Conservation (phyloP, 257 asterid genomes). For the Cinchona pubescens region DNA sequence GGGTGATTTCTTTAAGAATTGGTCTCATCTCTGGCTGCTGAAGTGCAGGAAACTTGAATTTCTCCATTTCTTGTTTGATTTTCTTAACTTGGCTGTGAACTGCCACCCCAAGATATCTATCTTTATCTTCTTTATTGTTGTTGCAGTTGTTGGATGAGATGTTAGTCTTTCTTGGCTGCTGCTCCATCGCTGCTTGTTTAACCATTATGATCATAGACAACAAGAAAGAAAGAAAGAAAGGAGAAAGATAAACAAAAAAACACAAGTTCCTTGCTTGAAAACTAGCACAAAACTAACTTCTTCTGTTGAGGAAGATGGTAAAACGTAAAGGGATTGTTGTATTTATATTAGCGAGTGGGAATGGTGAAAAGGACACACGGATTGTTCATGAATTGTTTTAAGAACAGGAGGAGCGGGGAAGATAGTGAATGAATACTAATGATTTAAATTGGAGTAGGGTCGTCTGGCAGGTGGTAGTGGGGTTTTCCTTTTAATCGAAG, state of each 20-base stretch:
- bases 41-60: slow-evolving; percentile 37
- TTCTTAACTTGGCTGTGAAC: slow-evolving; percentile 67
- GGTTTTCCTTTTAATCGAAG: no score
- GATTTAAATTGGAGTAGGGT: background rate
- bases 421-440: slow-evolving; percentile 26
- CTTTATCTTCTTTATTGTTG: slow-evolving; percentile 18
- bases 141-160: background rate
- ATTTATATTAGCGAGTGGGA: slow-evolving; percentile 25
- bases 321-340: background rate
- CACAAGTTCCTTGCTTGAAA: slow-evolving; percentile 18
- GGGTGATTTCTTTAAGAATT: slow-evolving; percentile 22
- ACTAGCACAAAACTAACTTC: slow-evolving; percentile 5
- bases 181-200: slow-evolving; percentile 33
- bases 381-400: slow-evolving; percentile 27
- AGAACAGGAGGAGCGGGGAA: slow-evolving; percentile 16
- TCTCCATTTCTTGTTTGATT: slow-evolving; percentile 71
- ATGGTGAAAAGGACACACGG: slow-evolving; percentile 26
- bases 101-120: slow-evolving; percentile 40
- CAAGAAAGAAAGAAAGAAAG: background rate
- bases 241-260: background rate
- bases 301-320: background rate
- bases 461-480: no score
- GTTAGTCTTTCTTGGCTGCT: slow-evolving; percentile 17
- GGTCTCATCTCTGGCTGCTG: slow-evolving; percentile 53
- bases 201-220: slow-evolving; percentile 14